Base-by-base conservation (phyloP, 192 early-diverging fungal genomes). In the Coemansia asiatica region DNA sequence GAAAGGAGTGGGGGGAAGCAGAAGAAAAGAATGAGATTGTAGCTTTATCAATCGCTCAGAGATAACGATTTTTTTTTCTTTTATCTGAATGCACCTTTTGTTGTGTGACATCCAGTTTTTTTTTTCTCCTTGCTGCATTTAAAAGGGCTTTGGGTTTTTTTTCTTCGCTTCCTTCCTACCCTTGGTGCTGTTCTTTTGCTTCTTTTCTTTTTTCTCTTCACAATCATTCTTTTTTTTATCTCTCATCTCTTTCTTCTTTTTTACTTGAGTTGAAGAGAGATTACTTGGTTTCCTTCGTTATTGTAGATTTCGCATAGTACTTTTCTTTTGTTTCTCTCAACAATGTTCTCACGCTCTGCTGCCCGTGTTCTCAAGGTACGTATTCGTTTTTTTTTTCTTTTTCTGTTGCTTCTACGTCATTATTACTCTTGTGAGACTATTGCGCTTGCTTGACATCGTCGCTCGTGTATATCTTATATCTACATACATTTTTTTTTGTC, bases 321-420 rank as follows among this genome's bases (percentile, higher is more conserved):
- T 38, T 31, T 60, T 56, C 28, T 19, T 58, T 31, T 60, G 1
- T 25, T 15, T 38, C 21, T 48, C 16, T 66, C 47, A 9, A 71
- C 47, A 50, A 72, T 72, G 70, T 72, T 72, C 35, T 72, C 70
- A 50, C 59, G 70, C 55, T 47, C 64, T 51, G 64, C 70, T n/a
- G 26, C 70, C 35, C 70, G 64, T 48, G 70, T 60, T 33, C 51
- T 72, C 18, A 72, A 72, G 69, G 68, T 71, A 71, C 29, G 68
- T 29, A 1, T 46, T 23, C 50, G 28, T 54, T 9, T 22, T 56
- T 4, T 54, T 25, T 6, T 33, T 3, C 31, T 33, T 33, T 33
- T 6, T 33, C 31, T 33, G 31, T 8, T 33, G 31, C 31, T 3
- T 33, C 31, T 33, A 6, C 31, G n/a, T n/a, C n/a, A n/a, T n/a